phyloP scores from a whole-genome alignment of 2,329 filamentous ascomycete genomes.

The Camptophora hylomeconis region DNA sequence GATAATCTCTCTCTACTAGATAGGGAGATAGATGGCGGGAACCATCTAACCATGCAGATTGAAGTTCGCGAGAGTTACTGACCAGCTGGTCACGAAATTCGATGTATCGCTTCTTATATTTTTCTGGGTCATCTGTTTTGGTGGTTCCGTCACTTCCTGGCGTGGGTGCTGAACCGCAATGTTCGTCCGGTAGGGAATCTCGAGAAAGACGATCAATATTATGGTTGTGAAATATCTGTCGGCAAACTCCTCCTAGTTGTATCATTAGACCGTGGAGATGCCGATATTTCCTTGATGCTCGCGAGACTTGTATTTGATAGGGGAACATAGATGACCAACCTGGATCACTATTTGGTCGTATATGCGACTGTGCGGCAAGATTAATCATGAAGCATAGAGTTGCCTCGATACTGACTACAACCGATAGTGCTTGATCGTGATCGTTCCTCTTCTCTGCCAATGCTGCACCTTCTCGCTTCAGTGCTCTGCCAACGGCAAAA shows the following conservation, averaged over 20 bases:
- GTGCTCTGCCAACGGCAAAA: conserved; percentile 28
- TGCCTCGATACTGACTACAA: conserved; percentile 25
- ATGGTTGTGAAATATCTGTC: conserved; percentile 31
- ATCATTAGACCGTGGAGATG: conserved; percentile 31
- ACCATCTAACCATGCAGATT: conserved; percentile 31
- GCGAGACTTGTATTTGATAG: conserved; percentile 33
- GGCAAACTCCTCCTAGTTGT: conserved; percentile 34
- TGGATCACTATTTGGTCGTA: conserved; percentile 23
- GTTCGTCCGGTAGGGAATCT: conserved; percentile 26
- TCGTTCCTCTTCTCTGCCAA: conserved; percentile 6
- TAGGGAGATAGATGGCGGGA: conserved; percentile 28
- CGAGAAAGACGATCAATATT: conserved; percentile 32
- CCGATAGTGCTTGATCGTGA: conserved; percentile 5
- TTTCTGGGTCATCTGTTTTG: conserved; percentile 21
- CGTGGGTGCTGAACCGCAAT: conserved; percentile 25
- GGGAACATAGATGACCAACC: conserved; percentile 35
- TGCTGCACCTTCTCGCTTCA: conserved; percentile 31
- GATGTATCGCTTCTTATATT: conserved; percentile 26
- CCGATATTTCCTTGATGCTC: conserved; percentile 25
- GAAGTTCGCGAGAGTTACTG: conserved; percentile 29
- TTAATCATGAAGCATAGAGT: conserved; percentile 36
- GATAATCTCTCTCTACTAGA: conserved; percentile 28
- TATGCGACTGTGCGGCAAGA: conserved; percentile 30
- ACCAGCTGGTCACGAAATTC: conserved; percentile 28
- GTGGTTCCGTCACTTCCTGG: conserved; percentile 30